These are phyloP conservation scores for Skeletonema tropicum DNA, from an alignment of 108 stramenopile genomes.

Conservation along the genomic window DNA sequence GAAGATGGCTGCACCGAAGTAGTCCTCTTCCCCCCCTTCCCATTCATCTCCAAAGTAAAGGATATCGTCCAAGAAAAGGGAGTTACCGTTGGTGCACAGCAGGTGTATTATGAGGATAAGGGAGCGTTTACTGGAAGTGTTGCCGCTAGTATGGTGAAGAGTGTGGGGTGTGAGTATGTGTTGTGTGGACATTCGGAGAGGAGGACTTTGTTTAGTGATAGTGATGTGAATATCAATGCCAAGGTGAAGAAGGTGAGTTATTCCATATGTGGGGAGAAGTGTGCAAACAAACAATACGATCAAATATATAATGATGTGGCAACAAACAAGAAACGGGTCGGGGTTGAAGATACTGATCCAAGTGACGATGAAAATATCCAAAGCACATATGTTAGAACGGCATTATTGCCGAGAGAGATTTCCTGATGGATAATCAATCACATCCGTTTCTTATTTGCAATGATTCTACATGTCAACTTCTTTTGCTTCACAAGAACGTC, in stretches of 20 bases:
- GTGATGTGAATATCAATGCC: constrained; percentile 57
- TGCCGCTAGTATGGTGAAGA: constrained; percentile 70
- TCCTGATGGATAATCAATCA: not conserved
- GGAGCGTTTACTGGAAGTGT: constrained; percentile 90
- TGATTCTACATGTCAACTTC: no score
- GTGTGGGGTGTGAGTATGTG: constrained; percentile 68
- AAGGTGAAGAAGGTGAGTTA: constrained; percentile 49
- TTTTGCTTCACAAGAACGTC: not conserved
- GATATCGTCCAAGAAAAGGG: constrained; percentile 58
- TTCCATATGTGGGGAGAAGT: not conserved
- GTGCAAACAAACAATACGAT: not conserved
- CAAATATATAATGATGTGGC: not conserved
- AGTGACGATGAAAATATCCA: constrained; percentile 2
- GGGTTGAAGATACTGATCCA: not conserved
- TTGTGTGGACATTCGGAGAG: constrained; percentile 80
- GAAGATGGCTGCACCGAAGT: constrained; percentile 62
- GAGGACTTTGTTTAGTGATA: constrained; percentile 61
- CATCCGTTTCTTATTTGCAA: not conserved
- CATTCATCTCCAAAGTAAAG: constrained; percentile 66
- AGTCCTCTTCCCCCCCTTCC: constrained; percentile 81
- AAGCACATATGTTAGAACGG: constrained; percentile 11
- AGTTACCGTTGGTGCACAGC: constrained; percentile 81
- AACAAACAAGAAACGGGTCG: not conserved
- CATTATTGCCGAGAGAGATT: constrained; percentile 1
- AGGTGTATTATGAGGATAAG: constrained; percentile 61